Evolutionary conservation across 345 rosid species (phyloP), one percentile per base, ranked within the genome.

Genomic region (Euphorbia tirucalli): DNA sequence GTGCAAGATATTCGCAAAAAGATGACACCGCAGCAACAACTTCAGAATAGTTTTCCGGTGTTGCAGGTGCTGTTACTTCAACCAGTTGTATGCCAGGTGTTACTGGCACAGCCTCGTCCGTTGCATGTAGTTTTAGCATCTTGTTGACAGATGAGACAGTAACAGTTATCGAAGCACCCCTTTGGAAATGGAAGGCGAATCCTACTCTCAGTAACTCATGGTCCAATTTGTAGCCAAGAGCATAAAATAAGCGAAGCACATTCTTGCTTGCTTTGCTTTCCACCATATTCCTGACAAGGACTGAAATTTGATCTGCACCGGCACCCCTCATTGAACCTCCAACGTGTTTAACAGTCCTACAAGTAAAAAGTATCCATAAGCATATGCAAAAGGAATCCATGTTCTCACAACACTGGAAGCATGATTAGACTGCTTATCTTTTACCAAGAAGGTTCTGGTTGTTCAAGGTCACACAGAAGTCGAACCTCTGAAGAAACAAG

Each of bases 201-300:
- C 97, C 97, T 5, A 89, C 99, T 83, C 90, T 87, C 69, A 95
- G 85, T 61, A 90, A 87, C 80, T 95, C 99, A 21, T 90, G 93
- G 74, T 95, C 97, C 81, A 95, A 80, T 81, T 92, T 95, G 79
- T 95, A 95, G 27, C 99, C 99, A 13, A 95, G 93, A 0, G 91
- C 79, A 43, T 87, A 81, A 75, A 95, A 95, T 66, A 90, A 71
- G 11, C 89, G 87, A 64, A 92, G 81, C 11, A 85, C 96, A 32
- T 92, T 92, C 91, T 90, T 92, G 93, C 97, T 92, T n/a, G 89
- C 94, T 89, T 90, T 95, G 79, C 99, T 92, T 64, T 92, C 97
- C 59, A 90, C 81, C 97, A 87, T 86, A 50, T 76, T 83, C 81
- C 97, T 85, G 0, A 95, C 97, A 60, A 95, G 79, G 74, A 92